Evolutionary conservation across 148 eudicot species (phyloP), one percentile per base, ranked within the genome.

Genomic region (Selenicereus undatus): DNA sequence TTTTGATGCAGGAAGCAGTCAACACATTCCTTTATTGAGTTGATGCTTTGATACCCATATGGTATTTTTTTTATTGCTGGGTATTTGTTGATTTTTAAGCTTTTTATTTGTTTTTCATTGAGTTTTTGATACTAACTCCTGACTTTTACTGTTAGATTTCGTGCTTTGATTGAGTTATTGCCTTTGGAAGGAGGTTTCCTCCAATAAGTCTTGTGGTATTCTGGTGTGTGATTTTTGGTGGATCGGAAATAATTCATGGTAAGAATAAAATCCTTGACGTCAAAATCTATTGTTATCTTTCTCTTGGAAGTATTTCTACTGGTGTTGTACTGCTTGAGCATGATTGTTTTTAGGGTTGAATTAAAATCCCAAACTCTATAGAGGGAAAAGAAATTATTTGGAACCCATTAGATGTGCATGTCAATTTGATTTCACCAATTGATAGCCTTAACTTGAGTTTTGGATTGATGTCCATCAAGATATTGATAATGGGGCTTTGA

Each of bases 81-180:
- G 20, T 45, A 2, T 74, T 74, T 48, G 3, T 24, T 24, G 35
- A 26, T 36, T 17, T 71, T 24, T 45, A 42, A 50, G 62, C 18
- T 74, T 26, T 39, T 66, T 66, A 27, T 26, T 6, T 72, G 75
- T 48, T 48, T 73, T 16, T 73, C 58, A 45, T 74, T 21, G 16
- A 11, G n/a, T 11, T 73, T n/a, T 22, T 20, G 60, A 27, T 50
- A 5, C 50, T 74, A 0, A 51, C 13, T 26, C 27, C 21, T 75
- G 77, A 13, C 14, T 27, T 75, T 66, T 75, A 1, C 73, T 80
- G 73, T 73, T 78, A 81, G 86, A 81, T 62, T 11, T 62, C 74
- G 24, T 77, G 4, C 39, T 80, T 2, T 84, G 78, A 73, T 77
- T 80, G 74, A 74, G 50, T 74, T 20, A 78, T 81, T 81, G 75